phyloP scores from a whole-genome alignment of 140 eudicot genomes.

The Flaveria floridana region DNA sequence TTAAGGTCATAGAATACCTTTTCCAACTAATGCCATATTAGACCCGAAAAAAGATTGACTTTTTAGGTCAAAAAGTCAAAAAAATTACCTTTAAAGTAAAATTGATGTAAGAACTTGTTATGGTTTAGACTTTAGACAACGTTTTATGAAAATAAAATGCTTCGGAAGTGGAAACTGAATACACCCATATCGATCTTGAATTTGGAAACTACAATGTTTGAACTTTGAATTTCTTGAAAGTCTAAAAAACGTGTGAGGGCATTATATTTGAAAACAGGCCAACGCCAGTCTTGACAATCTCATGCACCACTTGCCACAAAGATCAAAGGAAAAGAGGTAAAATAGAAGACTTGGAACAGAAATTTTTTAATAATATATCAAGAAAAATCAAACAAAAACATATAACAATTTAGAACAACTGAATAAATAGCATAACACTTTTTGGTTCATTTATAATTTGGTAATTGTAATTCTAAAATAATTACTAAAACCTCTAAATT shows the following conservation, averaged over 20 bases:
- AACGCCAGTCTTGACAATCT: constrained; percentile 18
- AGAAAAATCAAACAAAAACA: constrained; percentile 4
- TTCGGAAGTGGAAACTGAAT: background rate
- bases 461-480: background rate
- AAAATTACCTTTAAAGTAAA: background rate
- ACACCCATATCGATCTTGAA: background rate
- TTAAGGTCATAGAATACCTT: background rate
- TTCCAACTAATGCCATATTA: constrained; percentile 26
- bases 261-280: constrained; percentile 22
- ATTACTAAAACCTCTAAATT: background rate
- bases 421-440: background rate
- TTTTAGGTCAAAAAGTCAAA: constrained; percentile 11
- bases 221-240: constrained; percentile 23
- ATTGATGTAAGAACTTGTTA: background rate
- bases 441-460: background rate
- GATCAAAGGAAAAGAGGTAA: background rate
- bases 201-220: constrained; percentile 1
- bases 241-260: constrained; percentile 20
- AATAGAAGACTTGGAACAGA: constrained; percentile 24
- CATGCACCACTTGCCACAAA: constrained; percentile 22
- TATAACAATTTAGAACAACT: background rate
- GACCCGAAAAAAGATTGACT: constrained; percentile 13
- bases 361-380: background rate
- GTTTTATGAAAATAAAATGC: background rate
- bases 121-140: background rate